These are phyloP conservation scores for Trifolium dubium DNA, from an alignment of 306 rosid genomes.

Conservation along the genomic window DNA sequence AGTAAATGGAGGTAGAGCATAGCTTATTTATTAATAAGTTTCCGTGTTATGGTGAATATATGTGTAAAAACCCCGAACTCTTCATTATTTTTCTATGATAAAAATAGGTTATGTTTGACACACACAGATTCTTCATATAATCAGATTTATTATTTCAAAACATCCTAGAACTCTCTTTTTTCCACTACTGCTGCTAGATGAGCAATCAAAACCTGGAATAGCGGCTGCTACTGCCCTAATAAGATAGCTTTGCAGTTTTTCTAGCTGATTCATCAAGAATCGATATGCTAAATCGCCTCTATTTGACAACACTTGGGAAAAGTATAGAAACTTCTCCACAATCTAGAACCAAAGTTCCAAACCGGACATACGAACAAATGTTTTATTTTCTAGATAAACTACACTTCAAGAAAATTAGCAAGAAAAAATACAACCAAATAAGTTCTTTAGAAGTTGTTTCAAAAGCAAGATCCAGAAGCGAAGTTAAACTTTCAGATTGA, in stretches of 20 bases:
- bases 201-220: neutral
- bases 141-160: neutral
- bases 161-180: neutral
- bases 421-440: too few relatives aligned
- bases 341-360: slow-evolving; percentile 2
- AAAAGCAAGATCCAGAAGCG: slow-evolving; percentile 24
- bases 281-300: neutral
- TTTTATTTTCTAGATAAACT: too few relatives aligned
- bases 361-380: too few relatives aligned
- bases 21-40: too few relatives aligned
- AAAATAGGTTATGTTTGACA: neutral
- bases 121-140: neutral
- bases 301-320: neutral
- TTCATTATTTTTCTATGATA: neutral
- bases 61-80: neutral
- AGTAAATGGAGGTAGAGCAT: neutral
- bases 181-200: neutral
- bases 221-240: neutral
- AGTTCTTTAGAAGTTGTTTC: too few relatives aligned
- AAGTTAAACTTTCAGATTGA: neutral
- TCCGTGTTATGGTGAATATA: neutral
- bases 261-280: neutral
- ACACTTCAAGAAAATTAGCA: too few relatives aligned
- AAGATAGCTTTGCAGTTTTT: neutral
- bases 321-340: neutral